These are phyloP conservation scores for Parastagonospora avenae DNA, from an alignment of 2,329 filamentous ascomycete genomes.

Conservation along the genomic window DNA sequence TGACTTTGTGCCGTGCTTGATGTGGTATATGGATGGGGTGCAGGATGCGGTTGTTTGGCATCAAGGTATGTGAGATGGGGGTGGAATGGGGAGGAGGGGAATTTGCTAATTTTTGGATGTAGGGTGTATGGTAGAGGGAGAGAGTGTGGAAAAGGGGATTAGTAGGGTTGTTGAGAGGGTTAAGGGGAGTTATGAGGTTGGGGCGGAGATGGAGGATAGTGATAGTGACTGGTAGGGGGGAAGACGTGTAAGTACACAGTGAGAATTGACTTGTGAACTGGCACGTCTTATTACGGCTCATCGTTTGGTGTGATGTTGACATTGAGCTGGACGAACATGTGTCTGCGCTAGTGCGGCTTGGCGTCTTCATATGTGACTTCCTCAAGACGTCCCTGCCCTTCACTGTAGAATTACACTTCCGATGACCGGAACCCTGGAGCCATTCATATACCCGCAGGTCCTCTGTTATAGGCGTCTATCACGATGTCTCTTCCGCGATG, in stretches of 20 bases:
- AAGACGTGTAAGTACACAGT: background rate
- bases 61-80: slow-evolving; percentile 15
- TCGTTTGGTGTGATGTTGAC: background rate
- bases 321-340: background rate
- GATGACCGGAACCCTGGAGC: background rate
- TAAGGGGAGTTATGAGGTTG: slow-evolving; percentile 28
- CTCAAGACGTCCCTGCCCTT: background rate
- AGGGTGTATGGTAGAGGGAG: slow-evolving; percentile 16
- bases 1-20: slow-evolving; percentile 29
- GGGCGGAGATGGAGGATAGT: slow-evolving; percentile 17
- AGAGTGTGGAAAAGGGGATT: slow-evolving; percentile 30
- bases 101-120: no score
- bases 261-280: background rate
- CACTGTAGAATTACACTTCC: background rate
- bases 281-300: background rate
- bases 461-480: background rate
- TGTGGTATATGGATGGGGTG: slow-evolving; percentile 30
- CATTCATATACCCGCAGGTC: background rate
- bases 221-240: slow-evolving; percentile 22
- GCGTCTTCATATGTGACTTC: background rate
- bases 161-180: slow-evolving; percentile 30
- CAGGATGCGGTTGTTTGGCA: slow-evolving; percentile 32
- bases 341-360: background rate
- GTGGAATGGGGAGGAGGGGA: no score
- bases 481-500: no score